A percentile compares a stretch with the other conserved stretches of the same genome.
phyloP scores from a whole-genome alignment of 2,329 filamentous ascomycete species.

The Colletotrichum lindemuthianum region DNA sequence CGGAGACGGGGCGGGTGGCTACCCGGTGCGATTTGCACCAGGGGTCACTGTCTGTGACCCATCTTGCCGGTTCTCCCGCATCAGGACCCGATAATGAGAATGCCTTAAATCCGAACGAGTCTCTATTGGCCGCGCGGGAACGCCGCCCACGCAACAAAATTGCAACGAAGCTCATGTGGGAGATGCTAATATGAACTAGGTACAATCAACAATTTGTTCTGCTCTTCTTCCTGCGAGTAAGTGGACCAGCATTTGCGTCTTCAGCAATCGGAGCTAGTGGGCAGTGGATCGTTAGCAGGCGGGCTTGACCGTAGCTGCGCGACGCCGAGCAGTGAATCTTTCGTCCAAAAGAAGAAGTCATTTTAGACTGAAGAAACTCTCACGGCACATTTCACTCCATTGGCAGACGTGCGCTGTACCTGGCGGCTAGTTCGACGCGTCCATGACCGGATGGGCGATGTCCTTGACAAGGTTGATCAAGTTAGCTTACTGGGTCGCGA shows the following conservation, averaged over 20 bases:
- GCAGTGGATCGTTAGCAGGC: background rate
- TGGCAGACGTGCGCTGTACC: background rate
- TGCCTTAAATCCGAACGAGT: conserved; percentile 5
- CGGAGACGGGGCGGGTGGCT: background rate
- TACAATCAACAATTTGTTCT: conserved; percentile 1
- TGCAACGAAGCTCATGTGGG: background rate
- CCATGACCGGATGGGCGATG: conserved; percentile 22
- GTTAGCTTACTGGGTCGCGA: conserved; percentile 6
- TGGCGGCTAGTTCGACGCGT: background rate
- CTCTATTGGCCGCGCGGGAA: background rate
- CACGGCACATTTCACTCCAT: conserved; percentile 1
- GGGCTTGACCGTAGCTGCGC: background rate
- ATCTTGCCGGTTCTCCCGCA: conserved; percentile 22
- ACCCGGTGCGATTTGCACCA: conserved; percentile 18
- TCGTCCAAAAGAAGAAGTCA: background rate
- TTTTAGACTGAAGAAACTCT: conserved; percentile 8
- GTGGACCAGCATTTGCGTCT: conserved; percentile 3
- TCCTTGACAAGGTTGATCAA: conserved; percentile 10
- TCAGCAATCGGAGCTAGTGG: background rate
- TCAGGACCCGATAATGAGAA: conserved; percentile 6
- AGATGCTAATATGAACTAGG: conserved; percentile 18
- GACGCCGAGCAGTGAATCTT: conserved; percentile 5
- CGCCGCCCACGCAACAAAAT: background rate
- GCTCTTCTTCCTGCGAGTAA: conserved; percentile 35
- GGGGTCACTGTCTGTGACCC: conserved; percentile 25